A percentile compares a stretch with the other conserved stretches of the same genome.
phyloP scores from a whole-genome alignment of 2,329 filamentous ascomycete species.

The Laburnicola sp. region DNA sequence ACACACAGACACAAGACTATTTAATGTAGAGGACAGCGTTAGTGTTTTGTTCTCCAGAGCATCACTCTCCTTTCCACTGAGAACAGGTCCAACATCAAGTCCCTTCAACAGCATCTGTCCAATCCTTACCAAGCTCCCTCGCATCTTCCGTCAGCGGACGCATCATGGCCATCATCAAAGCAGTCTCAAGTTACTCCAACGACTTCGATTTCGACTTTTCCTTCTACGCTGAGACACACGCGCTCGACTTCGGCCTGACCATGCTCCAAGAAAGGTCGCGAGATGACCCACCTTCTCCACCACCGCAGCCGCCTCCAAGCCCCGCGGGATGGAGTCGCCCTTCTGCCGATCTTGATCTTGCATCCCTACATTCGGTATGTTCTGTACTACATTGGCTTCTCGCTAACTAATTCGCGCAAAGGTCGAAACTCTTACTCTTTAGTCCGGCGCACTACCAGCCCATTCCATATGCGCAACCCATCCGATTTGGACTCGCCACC shows the following conservation, averaged over 20 bases:
- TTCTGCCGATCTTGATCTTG: conserved; percentile 8
- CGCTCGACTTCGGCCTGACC: conserved; percentile 5
- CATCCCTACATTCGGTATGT: conserved; percentile 13
- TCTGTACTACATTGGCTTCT: conserved; percentile 5
- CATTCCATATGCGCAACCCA: not conserved
- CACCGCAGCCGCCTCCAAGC: conserved; percentile 47
- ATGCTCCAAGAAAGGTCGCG: conserved; percentile 30
- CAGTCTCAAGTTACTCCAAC: not conserved
- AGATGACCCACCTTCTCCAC: conserved; percentile 46
- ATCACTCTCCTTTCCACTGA: conserved; percentile 15
- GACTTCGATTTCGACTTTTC: not conserved
- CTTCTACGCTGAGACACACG: conserved; percentile 2
- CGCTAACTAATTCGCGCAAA: conserved; percentile 3
- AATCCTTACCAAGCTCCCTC: not conserved
- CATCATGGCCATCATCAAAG: conserved; percentile 7
- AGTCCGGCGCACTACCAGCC: not conserved
- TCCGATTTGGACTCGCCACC: not conserved
- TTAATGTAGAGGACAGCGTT: conserved; percentile 33
- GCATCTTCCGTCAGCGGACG: not conserved
- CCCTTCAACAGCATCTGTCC: not conserved
- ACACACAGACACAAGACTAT: conserved; percentile 25
- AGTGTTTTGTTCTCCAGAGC: conserved; percentile 18
- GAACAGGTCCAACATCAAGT: not conserved
- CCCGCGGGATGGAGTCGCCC: conserved; percentile 37
- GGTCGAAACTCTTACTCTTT: not conserved